phyloP scores from a whole-genome alignment of 225 moss, liverwort and hornwort species.

The Takakia lepidozioides region DNA sequence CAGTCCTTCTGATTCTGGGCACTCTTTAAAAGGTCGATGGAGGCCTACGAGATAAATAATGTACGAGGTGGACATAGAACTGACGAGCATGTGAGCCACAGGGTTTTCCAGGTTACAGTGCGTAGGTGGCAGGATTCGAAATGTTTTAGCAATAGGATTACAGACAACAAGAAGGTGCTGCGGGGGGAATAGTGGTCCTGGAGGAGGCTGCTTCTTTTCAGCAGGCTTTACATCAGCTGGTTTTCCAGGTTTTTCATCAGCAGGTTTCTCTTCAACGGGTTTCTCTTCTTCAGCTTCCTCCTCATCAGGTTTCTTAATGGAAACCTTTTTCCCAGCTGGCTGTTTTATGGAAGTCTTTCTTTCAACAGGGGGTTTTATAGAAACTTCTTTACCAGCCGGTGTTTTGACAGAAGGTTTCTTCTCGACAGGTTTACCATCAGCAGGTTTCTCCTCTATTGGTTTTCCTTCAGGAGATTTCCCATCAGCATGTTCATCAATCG shows the following conservation, averaged over 20 bases:
- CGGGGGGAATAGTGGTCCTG: slow-evolving; percentile 18
- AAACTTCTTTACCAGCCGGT: slow-evolving; percentile 8
- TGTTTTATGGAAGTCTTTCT: slow-evolving; percentile 8
- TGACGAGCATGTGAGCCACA: slow-evolving; percentile 21
- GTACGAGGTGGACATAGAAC: slow-evolving; percentile 23
- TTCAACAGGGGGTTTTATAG: rapidly evolving
- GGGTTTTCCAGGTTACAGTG: slow-evolving; percentile 33
- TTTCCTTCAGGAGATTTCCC: neutral
- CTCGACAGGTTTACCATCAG: neutral
- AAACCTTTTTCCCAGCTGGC: slow-evolving; percentile 1
- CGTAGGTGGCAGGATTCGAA: slow-evolving; percentile 39
- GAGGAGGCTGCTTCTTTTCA: slow-evolving; percentile 14
- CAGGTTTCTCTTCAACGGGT: neutral
- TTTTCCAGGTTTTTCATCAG: slow-evolving; percentile 1
- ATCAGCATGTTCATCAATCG: neutral
- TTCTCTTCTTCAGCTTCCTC: neutral
- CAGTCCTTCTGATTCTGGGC: slow-evolving; percentile 30
- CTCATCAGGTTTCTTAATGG: rapidly evolving
- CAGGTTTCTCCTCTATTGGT: neutral
- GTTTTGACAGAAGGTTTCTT: slow-evolving; percentile 1
- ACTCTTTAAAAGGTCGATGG: slow-evolving; percentile 28
- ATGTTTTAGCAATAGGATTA: slow-evolving; percentile 30
- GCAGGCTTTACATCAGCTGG: neutral
- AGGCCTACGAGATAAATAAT: slow-evolving; percentile 22
- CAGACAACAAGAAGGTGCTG: slow-evolving; percentile 39